Percentiles rank a stretch among this genome's conserved stretches.
phyloP scores from a whole-genome alignment of 768 basidiomycete genomes.

The Suillus subluteus region DNA sequence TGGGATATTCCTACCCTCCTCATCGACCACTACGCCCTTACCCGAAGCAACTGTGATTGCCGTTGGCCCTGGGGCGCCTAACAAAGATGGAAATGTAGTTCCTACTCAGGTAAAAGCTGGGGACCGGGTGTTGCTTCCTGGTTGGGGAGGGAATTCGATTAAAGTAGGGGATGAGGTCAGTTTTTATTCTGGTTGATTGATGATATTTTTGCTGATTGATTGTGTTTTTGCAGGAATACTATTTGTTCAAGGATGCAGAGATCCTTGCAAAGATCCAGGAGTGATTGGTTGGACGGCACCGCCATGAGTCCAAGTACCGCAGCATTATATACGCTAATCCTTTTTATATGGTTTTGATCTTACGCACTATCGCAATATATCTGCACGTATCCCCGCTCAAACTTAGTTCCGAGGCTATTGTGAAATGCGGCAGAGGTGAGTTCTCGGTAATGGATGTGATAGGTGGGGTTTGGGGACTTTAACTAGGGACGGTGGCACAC shows the following conservation, averaged over 20 bases:
- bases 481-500: neutral
- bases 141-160: conserved; percentile 95
- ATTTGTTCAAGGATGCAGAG: conserved; percentile 91
- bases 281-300: conserved; percentile 38
- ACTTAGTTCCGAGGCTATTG: neutral
- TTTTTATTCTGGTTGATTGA: conserved; percentile 17
- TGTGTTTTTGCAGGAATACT: conserved; percentile 74
- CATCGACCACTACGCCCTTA: conserved; percentile 81
- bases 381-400: conserved; percentile 34
- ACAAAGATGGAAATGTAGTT: conserved; percentile 79
- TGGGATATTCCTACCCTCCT: conserved; percentile 94
- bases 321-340: conserved; percentile 18
- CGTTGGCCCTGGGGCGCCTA: conserved; percentile 90
- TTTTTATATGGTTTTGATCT: conserved; percentile 17
- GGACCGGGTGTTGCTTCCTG: conserved; percentile 91
- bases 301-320: conserved; percentile 17
- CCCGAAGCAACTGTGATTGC: conserved; percentile 98
- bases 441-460: neutral
- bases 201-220: neutral
- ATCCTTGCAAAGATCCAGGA: conserved; percentile 97
- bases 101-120: conserved; percentile 84
- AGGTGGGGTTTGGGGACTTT: neutral
- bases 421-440: neutral
- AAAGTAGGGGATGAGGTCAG: conserved; percentile 96
- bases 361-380: conserved; percentile 30